phyloP scores from a whole-genome alignment of 768 basidiomycete species.

The Piloderma croceum region DNA sequence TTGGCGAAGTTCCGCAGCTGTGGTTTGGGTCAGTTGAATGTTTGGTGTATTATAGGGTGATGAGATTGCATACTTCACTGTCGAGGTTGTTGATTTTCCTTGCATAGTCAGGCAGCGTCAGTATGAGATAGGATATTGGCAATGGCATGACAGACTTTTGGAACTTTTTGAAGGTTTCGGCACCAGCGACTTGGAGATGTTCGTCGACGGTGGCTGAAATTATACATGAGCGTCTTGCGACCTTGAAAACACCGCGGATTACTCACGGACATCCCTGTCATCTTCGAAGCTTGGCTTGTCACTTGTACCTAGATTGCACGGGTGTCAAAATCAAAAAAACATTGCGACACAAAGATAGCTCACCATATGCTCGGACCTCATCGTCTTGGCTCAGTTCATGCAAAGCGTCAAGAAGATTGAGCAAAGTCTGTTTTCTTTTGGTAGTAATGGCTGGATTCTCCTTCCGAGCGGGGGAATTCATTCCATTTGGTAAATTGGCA shows the following conservation, averaged over 20 bases:
- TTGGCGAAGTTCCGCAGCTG: conserved; percentile 74
- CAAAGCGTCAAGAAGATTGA: conserved; percentile 34
- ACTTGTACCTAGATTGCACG: conserved; percentile 27
- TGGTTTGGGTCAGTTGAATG: conserved; percentile 1
- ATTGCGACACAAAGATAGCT: background rate
- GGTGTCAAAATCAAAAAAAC: background rate
- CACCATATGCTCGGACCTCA: conserved; percentile 19
- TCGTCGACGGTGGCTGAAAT: conserved; percentile 60
- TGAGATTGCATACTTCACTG: conserved; percentile 43
- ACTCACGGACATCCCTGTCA: conserved; percentile 63
- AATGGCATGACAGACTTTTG: conserved; percentile 39
- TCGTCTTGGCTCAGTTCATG: conserved; percentile 35
- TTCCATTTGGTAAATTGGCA: background rate
- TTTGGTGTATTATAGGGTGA: background rate
- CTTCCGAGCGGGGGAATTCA: background rate
- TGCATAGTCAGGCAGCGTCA: background rate
- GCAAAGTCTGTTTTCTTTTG: conserved; percentile 32
- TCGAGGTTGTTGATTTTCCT: conserved; percentile 61
- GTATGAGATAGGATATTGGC: conserved; percentile 5
- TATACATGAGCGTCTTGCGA: conserved; percentile 1
- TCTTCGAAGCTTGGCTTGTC: conserved; percentile 53
- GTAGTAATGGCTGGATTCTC: conserved; percentile 7
- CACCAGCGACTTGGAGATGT: conserved; percentile 61
- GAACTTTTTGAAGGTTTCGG: conserved; percentile 59
- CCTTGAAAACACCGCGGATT: background rate